phyloP scores from a whole-genome alignment of 192 early-diverging fungal species.

The Endogone sp. region DNA sequence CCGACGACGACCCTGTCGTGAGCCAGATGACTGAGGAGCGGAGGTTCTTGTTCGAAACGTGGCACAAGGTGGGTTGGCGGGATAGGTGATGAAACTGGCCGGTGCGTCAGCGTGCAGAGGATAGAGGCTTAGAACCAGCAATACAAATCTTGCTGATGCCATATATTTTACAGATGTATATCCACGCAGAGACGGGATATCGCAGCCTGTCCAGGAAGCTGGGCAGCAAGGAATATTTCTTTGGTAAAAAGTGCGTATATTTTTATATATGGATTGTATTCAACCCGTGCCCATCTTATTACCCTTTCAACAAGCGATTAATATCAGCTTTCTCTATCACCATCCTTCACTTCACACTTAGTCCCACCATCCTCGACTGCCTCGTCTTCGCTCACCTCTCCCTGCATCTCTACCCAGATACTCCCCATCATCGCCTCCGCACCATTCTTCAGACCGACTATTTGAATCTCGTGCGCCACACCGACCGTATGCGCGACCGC shows the following conservation, averaged over 20 bases:
- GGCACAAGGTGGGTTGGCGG: conserved; percentile 28
- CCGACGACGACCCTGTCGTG: conserved; percentile 38
- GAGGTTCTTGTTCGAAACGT: conserved; percentile 27
- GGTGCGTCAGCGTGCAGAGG: too few relatives aligned
- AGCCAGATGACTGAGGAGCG: conserved; percentile 36
- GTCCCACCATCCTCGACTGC: conserved; percentile 73
- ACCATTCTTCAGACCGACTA: conserved; percentile 64
- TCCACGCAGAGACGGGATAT: conserved; percentile 62
- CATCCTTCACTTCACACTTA: conserved; percentile 8
- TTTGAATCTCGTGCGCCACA: conserved; percentile 59
- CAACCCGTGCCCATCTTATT: too few relatives aligned
- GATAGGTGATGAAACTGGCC: not conserved
- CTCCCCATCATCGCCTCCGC: conserved; percentile 65
- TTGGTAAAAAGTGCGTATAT: conserved; percentile 58
- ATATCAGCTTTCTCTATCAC: too few relatives aligned
- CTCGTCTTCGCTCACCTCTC: conserved; percentile 81
- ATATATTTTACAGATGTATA: conserved; percentile 75
- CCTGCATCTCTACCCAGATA: conserved; percentile 68
- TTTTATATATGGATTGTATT: too few relatives aligned
- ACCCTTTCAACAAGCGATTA: too few relatives aligned
- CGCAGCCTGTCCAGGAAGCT: conserved; percentile 66
- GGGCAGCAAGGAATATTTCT: conserved; percentile 74
- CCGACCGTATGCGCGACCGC: conserved; percentile 49
- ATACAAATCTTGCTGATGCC: too few relatives aligned
- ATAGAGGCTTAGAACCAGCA: too few relatives aligned